Evolutionary conservation across 208 protist species (phyloP).

Genomic region (Acanthamoeba sp.): DNA sequence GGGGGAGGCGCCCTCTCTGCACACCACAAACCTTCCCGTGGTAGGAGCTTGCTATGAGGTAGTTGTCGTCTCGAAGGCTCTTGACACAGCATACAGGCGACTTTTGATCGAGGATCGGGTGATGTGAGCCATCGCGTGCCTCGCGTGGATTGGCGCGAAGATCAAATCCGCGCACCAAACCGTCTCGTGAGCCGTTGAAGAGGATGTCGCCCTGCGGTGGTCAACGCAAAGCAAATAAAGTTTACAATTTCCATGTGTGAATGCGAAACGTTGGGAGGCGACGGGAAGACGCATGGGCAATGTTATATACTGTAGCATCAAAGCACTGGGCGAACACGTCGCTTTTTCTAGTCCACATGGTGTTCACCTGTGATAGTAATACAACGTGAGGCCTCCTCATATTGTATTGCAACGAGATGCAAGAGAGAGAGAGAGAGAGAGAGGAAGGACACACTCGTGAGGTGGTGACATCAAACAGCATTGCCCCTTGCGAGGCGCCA

Average conservation of each 20-base stretch:
- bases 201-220: not conserved
- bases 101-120: not conserved
- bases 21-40: slow-evolving; percentile 19
- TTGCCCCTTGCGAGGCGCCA: slow-evolving; percentile 23
- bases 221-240: too few species aligned
- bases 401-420: not conserved
- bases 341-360: slow-evolving; percentile 31
- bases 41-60: slow-evolving; percentile 58
- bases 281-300: not conserved
- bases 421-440: not conserved
- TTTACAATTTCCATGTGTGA: not conserved
- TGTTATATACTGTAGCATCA: slow-evolving; percentile 34
- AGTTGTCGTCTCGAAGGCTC: slow-evolving; percentile 43
- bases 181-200: slow-evolving; percentile 58
- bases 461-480: slow-evolving; percentile 23
- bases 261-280: not conserved
- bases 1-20: not conserved
- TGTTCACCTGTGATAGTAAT: slow-evolving; percentile 15
- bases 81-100: slow-evolving; percentile 60
- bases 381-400: not conserved
- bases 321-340: slow-evolving; percentile 64
- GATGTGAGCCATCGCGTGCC: slow-evolving; percentile 33
- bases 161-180: slow-evolving; percentile 15
- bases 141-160: slow-evolving; percentile 35
- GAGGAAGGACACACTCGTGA: not conserved